Base-by-base conservation (phyloP, 805 yeast species). In the Myxozyma lipomycoides region DNA sequence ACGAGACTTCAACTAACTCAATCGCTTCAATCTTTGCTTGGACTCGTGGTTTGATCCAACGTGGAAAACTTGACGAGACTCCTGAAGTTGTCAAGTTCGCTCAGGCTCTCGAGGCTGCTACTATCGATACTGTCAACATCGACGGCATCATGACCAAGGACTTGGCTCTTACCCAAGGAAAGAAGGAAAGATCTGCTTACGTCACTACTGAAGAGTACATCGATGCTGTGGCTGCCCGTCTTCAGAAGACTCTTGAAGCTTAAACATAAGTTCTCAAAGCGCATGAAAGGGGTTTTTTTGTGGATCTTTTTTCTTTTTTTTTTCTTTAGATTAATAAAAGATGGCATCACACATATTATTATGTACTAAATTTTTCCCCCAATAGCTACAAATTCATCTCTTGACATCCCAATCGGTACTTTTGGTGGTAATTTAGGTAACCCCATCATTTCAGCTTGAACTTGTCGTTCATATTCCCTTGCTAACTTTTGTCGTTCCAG, bases 11-110 rank as follows among this genome's bases (percentile, higher is more conserved):
- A 4, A 91, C 98, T 51, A 91, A 91, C 73, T 90, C 97, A 17
- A 91, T 91, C 70, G 98, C 98, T 2, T 89, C 96, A 12, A 91
- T 91, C 61, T 91, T 84, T 66, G 98, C 98, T 26, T 91, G 98
- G 98, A 77, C 95, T 34, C 83, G 95, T 65, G 98, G 98, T 66
- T 71, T 91, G 45, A 81, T 82, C 59, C 96, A 90, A 74, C 85
- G 98, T 73, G 98, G 97, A 62, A 82, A 78, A 65, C 75, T 91
- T 54, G 98, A 91, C 70, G 71, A 72, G 46, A 89, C 96, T 39
- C 93, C 95, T 17, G 93, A 83, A 25, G 96, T 91, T 40, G 78
- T 81, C 50, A 71, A 79, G 61, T 91, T 91, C 67, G 98, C 86
- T 57, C 76, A 85, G 62, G 68, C 72, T 44, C 75, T 91, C 60